These are phyloP conservation scores for Verticillium longisporum DNA, from an alignment of 2,329 filamentous ascomycete species.

Conservation along the genomic window DNA sequence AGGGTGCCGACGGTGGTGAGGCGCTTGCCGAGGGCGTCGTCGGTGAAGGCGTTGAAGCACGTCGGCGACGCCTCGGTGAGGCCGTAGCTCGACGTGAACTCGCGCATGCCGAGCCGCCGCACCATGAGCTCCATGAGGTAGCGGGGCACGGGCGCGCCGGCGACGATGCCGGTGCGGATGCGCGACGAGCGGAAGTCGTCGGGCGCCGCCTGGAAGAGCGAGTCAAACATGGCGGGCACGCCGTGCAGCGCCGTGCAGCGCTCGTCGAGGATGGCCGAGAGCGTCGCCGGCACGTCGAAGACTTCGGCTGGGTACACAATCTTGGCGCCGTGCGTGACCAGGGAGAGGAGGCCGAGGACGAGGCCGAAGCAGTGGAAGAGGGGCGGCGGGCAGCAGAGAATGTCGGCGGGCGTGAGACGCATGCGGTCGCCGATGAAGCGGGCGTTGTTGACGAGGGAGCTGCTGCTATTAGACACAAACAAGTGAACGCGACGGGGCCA, in stretches of 20 bases:
- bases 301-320: conserved; percentile 71
- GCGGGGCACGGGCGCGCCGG: conserved; percentile 68
- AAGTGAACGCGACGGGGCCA: neutral
- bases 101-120: conserved; percentile 64
- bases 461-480: conserved; percentile 18
- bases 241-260: conserved; percentile 70
- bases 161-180: conserved; percentile 71
- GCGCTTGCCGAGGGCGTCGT: conserved; percentile 60
- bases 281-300: conserved; percentile 61
- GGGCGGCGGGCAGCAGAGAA: conserved; percentile 74
- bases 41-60: conserved; percentile 73
- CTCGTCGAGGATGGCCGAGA: conserved; percentile 60
- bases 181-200: conserved; percentile 37
- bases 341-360: conserved; percentile 66
- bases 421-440: conserved; percentile 70
- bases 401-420: conserved; percentile 58
- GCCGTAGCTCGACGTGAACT: conserved; percentile 65
- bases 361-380: conserved; percentile 84
- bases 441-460: conserved; percentile 57
- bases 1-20: conserved; percentile 69
- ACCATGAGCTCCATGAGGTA: conserved; percentile 70
- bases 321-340: conserved; percentile 67
- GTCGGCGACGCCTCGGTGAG: conserved; percentile 75
- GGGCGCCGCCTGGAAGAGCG: conserved; percentile 42
- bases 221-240: conserved; percentile 80